Base-by-base conservation (phyloP, 768 basidiomycete species). In the Baorangia bicolor region DNA sequence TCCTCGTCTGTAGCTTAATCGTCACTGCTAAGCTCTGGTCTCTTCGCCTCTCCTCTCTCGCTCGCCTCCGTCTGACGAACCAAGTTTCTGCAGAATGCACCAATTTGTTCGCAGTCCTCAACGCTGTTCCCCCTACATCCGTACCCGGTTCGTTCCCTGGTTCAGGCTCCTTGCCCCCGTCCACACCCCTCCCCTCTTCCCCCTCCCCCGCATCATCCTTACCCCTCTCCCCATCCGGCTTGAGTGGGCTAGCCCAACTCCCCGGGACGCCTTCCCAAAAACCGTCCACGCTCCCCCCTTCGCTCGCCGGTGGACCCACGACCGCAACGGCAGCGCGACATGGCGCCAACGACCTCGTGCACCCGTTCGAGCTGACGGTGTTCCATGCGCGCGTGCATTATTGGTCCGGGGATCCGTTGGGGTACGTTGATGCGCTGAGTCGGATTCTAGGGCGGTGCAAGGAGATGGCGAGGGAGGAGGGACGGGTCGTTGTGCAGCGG, bases 41-140 rank as follows among this genome's bases (percentile, higher is more conserved):
- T 65, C 83, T 93, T 44, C 89, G 91, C 8, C 79, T 94, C 7
- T 83, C 88, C 27, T 84, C 83, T 52, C 82, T 94, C 28, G 83
- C 91, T 42, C 86, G 91, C 18, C 80, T 94, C 42, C 85, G 91
- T 43, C 81, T 94, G 44, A 92, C 87, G 76, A 92, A 92, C 67
- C 91, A 94, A 68, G 86, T 86, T n/a, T 81, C 88, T 1, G 88
- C 89, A 23, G 91, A 94, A 73, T 88, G 87, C 68, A 85, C 82
- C 11, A 91, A 91, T 71, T 79, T 94, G 23, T 93, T 90, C 69
- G 73, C 81, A 18, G 85, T 86, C 25, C 81, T 93, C 43, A 79
- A 82, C 57, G 75, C 78, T 30, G 79, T 87, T 42, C 79, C 83
- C 52, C 79, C 84, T 1, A 59, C 69, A 0, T 74, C 82, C 16